These are phyloP conservation scores for Leishmania major DNA, from an alignment of 208 protist species.

Conservation along the genomic window DNA sequence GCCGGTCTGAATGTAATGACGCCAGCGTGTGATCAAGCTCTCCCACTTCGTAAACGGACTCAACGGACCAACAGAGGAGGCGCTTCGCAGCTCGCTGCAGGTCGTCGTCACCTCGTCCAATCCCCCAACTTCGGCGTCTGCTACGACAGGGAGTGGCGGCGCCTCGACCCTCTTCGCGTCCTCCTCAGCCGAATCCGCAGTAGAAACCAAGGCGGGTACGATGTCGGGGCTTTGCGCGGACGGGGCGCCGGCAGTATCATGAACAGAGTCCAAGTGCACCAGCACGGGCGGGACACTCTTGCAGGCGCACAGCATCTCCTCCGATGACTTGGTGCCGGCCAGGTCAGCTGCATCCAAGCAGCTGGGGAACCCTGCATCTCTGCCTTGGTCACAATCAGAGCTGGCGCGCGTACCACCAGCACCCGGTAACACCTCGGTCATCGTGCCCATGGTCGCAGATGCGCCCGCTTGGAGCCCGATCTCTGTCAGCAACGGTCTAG, in stretches of 20 bases:
- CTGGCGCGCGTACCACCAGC: background rate
- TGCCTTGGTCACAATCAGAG: slow-evolving; percentile 2
- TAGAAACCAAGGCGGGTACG: background rate
- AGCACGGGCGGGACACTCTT: background rate
- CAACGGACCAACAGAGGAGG: slow-evolving; percentile 9
- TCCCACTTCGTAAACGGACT: slow-evolving; percentile 43
- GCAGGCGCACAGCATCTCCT: background rate
- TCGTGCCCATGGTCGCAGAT: background rate
- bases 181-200: background rate
- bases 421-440: background rate
- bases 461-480: background rate
- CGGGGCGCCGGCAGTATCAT: background rate
- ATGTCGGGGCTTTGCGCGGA: background rate
- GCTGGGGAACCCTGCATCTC: slow-evolving; percentile 3
- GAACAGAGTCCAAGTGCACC: background rate
- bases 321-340: background rate
- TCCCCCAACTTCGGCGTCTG: background rate
- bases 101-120: background rate
- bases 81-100: background rate
- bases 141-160: background rate
- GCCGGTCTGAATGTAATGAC: slow-evolving; percentile 55
- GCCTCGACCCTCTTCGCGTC: background rate
- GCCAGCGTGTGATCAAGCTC: slow-evolving; percentile 62
- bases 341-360: slow-evolving; percentile 15
- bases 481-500: background rate